Evolutionary conservation across 768 basidiomycete genomes (phyloP).

Genomic region (Lactifluus hygrophoroides): DNA sequence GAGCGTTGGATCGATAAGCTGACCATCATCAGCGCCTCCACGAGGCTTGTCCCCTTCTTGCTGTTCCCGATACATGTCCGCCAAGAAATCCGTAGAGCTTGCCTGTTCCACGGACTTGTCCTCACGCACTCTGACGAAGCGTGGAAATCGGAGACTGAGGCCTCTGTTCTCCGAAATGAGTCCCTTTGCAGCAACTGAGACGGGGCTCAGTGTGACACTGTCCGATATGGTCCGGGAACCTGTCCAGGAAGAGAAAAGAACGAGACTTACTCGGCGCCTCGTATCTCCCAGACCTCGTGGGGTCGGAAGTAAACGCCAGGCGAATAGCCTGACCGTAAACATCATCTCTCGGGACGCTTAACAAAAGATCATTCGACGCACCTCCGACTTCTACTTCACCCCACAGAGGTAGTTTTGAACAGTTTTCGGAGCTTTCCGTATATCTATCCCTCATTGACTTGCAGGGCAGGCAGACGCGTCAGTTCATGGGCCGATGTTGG

Average conservation of each 20-base stretch:
- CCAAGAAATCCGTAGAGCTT: constrained; percentile 62
- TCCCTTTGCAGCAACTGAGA: constrained; percentile 71
- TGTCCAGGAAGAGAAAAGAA: neutral
- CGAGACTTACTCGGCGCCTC: constrained; percentile 53
- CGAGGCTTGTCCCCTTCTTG: constrained; percentile 32
- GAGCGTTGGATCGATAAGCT: constrained; percentile 47
- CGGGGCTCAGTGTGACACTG: constrained; percentile 77
- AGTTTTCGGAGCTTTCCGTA: constrained; percentile 45
- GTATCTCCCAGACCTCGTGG: constrained; percentile 83
- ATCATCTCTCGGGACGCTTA: neutral
- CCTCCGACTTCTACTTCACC: constrained; percentile 58
- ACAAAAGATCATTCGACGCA: constrained; percentile 23
- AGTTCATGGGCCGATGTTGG: neutral
- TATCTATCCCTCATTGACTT: constrained; percentile 63
- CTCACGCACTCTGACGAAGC: constrained; percentile 65
- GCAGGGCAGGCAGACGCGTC: constrained; percentile 13
- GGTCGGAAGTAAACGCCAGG: constrained; percentile 67
- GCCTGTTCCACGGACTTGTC: constrained; percentile 72
- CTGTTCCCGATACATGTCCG: constrained; percentile 59
- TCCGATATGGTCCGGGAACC: constrained; percentile 7
- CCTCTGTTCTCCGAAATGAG: constrained; percentile 52
- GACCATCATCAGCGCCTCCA: constrained; percentile 46
- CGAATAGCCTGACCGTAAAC: constrained; percentile 38
- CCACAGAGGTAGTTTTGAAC: constrained; percentile 45
- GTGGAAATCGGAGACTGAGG: constrained; percentile 79